These are phyloP conservation scores for Agaricales sp. DNA, from an alignment of 1,284 basidiomycete genomes.

Conservation along the genomic window DNA sequence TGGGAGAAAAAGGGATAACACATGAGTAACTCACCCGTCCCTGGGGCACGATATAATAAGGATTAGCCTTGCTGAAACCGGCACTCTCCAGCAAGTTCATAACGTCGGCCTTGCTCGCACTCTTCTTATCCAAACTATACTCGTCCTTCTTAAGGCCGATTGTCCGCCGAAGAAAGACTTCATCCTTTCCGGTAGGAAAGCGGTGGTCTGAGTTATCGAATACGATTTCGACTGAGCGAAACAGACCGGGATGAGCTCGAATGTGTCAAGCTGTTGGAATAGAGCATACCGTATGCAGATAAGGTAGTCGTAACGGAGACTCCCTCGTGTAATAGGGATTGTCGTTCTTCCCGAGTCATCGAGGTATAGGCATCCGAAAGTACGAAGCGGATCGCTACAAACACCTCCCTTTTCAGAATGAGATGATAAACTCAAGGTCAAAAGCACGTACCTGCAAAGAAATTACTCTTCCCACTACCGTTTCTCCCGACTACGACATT, in stretches of 20 bases:
- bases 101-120: conserved; percentile 91
- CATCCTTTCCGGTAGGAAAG: conserved; percentile 82
- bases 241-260: conserved; percentile 14
- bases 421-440: background rate
- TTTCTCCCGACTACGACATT: conserved; percentile 95
- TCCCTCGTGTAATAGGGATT: conserved; percentile 89
- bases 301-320: conserved; percentile 83
- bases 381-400: conserved; percentile 87
- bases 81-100: conserved; percentile 94
- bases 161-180: conserved; percentile 81
- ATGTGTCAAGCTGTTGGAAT: no score
- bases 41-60: conserved; percentile 99
- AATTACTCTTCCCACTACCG: conserved; percentile 95
- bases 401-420: background rate
- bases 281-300: conserved; percentile 75
- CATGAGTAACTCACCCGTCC: conserved; percentile 65
- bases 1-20: background rate
- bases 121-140: conserved; percentile 95
- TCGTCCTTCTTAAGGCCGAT: conserved; percentile 99
- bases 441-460: conserved; percentile 72
- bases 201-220: conserved; percentile 88
- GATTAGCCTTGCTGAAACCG: conserved; percentile 94
- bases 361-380: conserved; percentile 96
- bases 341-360: conserved; percentile 89
- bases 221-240: conserved; percentile 61